These are phyloP conservation scores for Artomyces pyxidatus DNA, from an alignment of 768 basidiomycete genomes.

Conservation along the genomic window DNA sequence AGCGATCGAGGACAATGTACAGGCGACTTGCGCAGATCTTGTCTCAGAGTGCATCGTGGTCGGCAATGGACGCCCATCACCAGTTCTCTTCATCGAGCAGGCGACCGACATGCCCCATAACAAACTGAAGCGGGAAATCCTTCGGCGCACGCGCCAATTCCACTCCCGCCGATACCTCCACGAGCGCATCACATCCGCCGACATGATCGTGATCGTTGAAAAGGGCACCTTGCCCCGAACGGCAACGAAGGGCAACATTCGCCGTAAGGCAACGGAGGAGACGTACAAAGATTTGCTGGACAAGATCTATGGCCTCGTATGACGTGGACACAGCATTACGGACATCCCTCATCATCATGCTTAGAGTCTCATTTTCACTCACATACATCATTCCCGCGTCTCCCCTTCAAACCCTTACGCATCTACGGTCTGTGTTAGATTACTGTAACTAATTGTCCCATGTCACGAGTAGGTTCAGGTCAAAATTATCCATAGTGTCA, in stretches of 20 bases:
- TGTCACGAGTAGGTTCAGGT: too few species aligned
- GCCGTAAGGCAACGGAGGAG: conserved; percentile 70
- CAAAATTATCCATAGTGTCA: too few species aligned
- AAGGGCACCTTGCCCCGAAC: conserved; percentile 66
- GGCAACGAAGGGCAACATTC: conserved; percentile 76
- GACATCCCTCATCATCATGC: not conserved
- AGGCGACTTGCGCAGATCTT: conserved; percentile 52
- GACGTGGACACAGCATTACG: conserved; percentile 1
- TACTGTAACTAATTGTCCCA: too few species aligned
- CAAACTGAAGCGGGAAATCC: conserved; percentile 61
- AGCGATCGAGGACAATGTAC: conserved; percentile 72
- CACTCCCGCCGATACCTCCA: conserved; percentile 70
- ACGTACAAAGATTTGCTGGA: conserved; percentile 50
- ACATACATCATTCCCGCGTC: not conserved
- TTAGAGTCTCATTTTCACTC: not conserved
- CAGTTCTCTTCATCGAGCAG: conserved; percentile 69
- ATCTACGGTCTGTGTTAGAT: too few species aligned
- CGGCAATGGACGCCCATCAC: conserved; percentile 67
- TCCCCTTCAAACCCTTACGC: too few species aligned
- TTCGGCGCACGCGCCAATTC: conserved; percentile 66
- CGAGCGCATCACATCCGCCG: conserved; percentile 59
- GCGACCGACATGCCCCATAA: conserved; percentile 36
- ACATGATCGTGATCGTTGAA: conserved; percentile 62
- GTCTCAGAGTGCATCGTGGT: conserved; percentile 73
- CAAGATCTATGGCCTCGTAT: conserved; percentile 35